A percentile compares a stretch with the other conserved stretches of the same genome.
Conservation (phyloP, 2,329 filamentous ascomycete genomes). For the Diplodia intermedia region DNA sequence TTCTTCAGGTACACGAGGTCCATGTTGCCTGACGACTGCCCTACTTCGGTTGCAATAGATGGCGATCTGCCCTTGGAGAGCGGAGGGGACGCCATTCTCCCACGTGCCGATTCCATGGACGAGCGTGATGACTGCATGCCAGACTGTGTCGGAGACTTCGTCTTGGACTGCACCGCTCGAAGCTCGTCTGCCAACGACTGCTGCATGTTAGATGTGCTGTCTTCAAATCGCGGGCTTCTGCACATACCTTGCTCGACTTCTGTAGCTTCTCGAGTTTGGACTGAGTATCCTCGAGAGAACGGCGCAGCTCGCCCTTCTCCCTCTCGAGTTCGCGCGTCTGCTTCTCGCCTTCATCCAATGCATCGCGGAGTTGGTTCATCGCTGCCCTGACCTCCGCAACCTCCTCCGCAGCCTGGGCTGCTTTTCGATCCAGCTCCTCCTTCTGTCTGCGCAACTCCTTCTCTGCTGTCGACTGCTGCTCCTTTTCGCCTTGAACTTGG, state of each 20-base stretch:
- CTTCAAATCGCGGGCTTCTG: too few species aligned
- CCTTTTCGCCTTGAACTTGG: conserved; percentile 73
- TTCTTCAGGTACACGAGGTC: conserved; percentile 79
- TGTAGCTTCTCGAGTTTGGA: conserved; percentile 79
- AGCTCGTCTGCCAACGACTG: conserved; percentile 65
- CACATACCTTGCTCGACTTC: conserved; percentile 65
- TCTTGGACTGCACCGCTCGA: conserved; percentile 54
- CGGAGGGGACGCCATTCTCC: conserved; percentile 55
- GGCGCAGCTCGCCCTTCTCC: conserved; percentile 77
- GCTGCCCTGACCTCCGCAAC: conserved; percentile 76
- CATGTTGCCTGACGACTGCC: conserved; percentile 42
- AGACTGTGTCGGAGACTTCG: conserved; percentile 48
- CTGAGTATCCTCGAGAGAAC: conserved; percentile 78
- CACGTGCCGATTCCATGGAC: conserved; percentile 62
- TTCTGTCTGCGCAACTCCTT: conserved; percentile 75
- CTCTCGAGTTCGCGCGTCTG: conserved; percentile 84
- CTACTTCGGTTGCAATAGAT: conserved; percentile 38
- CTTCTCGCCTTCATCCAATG: conserved; percentile 85
- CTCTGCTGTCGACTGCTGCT: conserved; percentile 76
- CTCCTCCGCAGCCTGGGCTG: conserved; percentile 74
- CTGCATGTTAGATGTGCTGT: conserved; percentile 35
- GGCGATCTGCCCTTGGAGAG: conserved; percentile 48
- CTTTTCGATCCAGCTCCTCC: conserved; percentile 76
- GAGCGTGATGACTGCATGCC: conserved; percentile 62
- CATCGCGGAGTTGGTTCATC: conserved; percentile 77